Evolutionary conservation across 495 filamentous ascomycete genomes (phyloP), one percentile per base, ranked within the genome.

Genomic region (Aspergillus ostianus): DNA sequence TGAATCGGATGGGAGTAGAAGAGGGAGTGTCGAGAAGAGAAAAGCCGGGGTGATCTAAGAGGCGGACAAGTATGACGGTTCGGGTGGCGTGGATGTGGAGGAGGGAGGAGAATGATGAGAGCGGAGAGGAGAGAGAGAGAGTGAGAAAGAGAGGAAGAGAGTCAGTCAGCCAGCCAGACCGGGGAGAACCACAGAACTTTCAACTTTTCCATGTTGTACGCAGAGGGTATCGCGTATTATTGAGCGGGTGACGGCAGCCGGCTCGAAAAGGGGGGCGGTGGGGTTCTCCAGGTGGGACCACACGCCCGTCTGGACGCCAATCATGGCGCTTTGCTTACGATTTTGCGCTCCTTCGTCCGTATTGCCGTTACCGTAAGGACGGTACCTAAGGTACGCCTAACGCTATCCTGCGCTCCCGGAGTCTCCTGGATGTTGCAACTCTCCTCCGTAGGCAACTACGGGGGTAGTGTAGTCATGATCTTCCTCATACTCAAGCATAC

Each of bases 181-280:
- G 49, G 21, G 21, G 13, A 23, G n/a, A 23, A 23, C 47, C 47
- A 50, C n/a, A 17, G 47, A 50, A 50, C 47, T 19, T 20, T 17
- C 47, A 17, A 50, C 21, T 55, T 48, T 56, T 48, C 47, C 32
- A 17, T 7, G 26, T 21, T 48, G 57, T 53, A 53, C 21, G 56
- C 32, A 19, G n/a, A 19, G n/a, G 21, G 56, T 59, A 59, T 48
- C 46, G 56, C 17, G 36, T n/a, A 45, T 29, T 49, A 18, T 27
- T 21, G 55, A 53, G 57, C 57, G 57, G 57, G 49, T 59, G 57
- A 59, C 49, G 50, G 50, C 32, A 44, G 46, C 21, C 50, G 53
- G 53, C 53, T 53, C 60, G 51, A 62, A 62, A 51, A 47, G 52
- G 55, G 56, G 56, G 55, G 36, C 29, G 49, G 51, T 63, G 60